Base-by-base conservation (phyloP, 1,284 basidiomycete genomes). In the Boletellus deceptivus region DNA sequence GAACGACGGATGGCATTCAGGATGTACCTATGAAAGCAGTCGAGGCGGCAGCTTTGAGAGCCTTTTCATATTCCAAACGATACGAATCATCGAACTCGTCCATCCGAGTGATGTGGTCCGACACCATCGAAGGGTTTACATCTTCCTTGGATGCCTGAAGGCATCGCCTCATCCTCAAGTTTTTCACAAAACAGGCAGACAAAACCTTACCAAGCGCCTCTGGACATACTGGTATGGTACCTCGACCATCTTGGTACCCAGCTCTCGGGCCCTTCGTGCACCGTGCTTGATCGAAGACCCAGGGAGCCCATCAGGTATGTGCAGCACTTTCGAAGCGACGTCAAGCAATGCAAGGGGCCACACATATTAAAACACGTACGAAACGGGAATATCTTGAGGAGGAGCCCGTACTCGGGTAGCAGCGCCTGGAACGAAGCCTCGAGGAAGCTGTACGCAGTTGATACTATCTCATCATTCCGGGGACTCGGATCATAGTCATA, bases 401-500 rank as follows among this genome's bases (percentile, higher is more conserved):
- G 41, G 13, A 49, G 35, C 3, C 49, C 49, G 16, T 43, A 63
- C 43, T 51, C 54, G 0, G 53, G 46, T 31, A 49, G 35, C 4
- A 53, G 47, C n/a, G 49, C 54, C 0, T 38, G 17, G 7, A 50
- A 0, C 4, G 54, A 61, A 31, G 27, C 16, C n/a, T 56, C 18
- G 7, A 59, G 2, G 36, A 67, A 67, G 0, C 45, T 35, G 17
- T 61, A 27, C 6, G 65, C 54, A 13, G 46, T 49, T 1, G 55
- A 54, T n/a, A 68, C 47, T 27, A 67, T 55, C 1, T 34, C 43
- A 24, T 64, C 65, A 18, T 53, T 41, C 10, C 10, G 45, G 10
- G 55, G 58, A 2, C 29, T 59, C 22, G 62, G 64, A 18, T 64
- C 58, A 18, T 64, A 63, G 42, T 58, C 61, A 31, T 63, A 63